phyloP scores from a whole-genome alignment of 23 red algal genomes.

The Gracilaria gracilis region DNA sequence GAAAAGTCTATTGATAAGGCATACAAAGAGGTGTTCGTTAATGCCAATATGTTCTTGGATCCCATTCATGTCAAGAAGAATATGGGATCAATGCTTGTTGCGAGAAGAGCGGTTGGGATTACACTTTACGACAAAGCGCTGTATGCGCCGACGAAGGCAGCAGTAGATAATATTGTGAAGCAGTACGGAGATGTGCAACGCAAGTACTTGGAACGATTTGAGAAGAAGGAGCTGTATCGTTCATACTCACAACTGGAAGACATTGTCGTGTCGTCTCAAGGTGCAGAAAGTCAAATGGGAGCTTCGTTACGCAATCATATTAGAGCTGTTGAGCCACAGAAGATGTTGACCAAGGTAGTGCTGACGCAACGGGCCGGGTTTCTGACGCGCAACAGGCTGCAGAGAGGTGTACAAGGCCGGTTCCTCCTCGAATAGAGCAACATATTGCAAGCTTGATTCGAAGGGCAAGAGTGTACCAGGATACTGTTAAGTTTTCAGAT shows the following conservation, averaged over 20 bases:
- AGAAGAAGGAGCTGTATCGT: constrained; percentile 23
- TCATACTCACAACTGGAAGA: no score
- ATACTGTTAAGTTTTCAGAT: no score
- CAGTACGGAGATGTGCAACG: not conserved
- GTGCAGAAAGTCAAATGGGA: constrained; percentile 27
- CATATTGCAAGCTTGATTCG: constrained; percentile 13
- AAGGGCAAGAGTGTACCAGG: not conserved
- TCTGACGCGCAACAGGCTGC: not conserved
- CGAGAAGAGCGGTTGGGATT: not conserved
- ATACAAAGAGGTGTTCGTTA: not conserved
- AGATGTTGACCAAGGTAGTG: constrained; percentile 7
- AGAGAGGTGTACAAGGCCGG: not conserved
- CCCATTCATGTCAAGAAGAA: constrained; percentile 4
- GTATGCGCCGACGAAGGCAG: not conserved
- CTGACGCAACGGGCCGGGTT: not conserved
- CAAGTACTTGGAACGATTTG: not conserved
- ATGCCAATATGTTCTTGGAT: constrained; percentile 25
- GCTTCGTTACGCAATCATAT: constrained; percentile 24
- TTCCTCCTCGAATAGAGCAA: constrained; percentile 13
- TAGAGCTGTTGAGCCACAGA: constrained; percentile 4
- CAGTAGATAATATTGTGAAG: not conserved
- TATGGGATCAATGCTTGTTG: not conserved
- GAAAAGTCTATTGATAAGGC: constrained; percentile 17
- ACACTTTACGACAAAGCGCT: not conserved
- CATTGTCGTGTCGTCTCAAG: constrained; percentile 22